Evolutionary conservation across 257 asterid species (phyloP).

Genomic region (Schizonepeta tenuifolia): DNA sequence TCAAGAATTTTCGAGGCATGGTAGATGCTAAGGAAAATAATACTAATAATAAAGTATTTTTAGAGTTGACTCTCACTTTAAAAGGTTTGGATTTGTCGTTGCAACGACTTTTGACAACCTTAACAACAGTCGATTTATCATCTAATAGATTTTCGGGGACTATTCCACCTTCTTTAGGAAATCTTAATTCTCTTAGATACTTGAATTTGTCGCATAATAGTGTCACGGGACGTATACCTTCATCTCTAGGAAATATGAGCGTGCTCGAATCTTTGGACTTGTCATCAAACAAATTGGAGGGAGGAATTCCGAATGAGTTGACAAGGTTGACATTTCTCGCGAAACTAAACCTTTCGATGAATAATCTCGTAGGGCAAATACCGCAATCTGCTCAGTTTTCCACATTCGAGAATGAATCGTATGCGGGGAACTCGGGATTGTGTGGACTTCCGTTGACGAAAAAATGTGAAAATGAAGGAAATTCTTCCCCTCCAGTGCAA

Average conservation of each 20-base stretch:
- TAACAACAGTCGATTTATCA: conserved; percentile 5
- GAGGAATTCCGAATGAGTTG: not conserved
- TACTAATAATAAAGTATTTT: not conserved
- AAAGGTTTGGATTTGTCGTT: not conserved
- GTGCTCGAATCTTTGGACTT: not conserved
- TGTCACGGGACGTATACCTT: not conserved
- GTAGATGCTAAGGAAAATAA: not conserved
- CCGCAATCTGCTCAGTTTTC: conserved; percentile 6
- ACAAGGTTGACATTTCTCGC: not conserved
- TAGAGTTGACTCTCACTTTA: not conserved
- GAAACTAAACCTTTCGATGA: not conserved
- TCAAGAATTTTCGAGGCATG: not conserved
- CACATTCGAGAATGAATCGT: not conserved
- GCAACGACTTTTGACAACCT: not conserved
- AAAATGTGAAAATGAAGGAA: not conserved
- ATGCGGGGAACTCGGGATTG: not conserved
- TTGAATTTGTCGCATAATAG: not conserved
- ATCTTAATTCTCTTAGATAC: conserved; percentile 7
- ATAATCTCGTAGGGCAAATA: not conserved
- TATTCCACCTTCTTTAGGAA: conserved; percentile 15
- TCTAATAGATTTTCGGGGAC: not conserved
- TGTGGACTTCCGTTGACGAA: conserved; percentile 16
- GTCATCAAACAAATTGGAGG: not conserved
- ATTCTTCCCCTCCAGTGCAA: not conserved
- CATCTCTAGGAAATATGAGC: not conserved